phyloP scores from a whole-genome alignment of 768 basidiomycete genomes.

The Amanita rubescens region DNA sequence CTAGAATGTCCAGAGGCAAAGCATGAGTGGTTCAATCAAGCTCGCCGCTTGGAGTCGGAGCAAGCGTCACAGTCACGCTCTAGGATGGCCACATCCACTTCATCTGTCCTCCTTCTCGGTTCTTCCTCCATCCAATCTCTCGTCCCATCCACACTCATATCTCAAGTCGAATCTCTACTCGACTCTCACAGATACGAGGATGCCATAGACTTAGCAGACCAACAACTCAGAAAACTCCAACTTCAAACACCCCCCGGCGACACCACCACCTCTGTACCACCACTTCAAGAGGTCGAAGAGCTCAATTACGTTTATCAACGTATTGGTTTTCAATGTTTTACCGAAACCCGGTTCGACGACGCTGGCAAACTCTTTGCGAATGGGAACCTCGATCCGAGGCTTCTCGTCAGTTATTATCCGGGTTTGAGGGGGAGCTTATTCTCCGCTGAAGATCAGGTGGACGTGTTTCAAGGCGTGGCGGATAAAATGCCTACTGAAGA shows the following conservation, averaged over 20 bases:
- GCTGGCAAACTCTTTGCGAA: constrained; percentile 72
- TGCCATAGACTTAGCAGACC: constrained; percentile 53
- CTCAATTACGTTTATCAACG: constrained; percentile 75
- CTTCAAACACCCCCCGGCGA: neutral
- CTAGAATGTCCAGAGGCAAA: too few relatives aligned
- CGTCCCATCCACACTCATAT: constrained; percentile 62
- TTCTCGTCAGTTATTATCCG: constrained; percentile 76
- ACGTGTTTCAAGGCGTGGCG: constrained; percentile 70
- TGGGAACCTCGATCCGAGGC: constrained; percentile 77
- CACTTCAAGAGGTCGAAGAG: constrained; percentile 49
- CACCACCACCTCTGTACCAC: neutral
- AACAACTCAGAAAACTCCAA: constrained; percentile 51
- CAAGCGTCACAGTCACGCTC: too few relatives aligned
- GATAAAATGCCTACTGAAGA: constrained; percentile 62
- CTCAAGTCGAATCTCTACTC: constrained; percentile 65
- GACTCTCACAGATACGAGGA: constrained; percentile 59
- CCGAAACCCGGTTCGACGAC: constrained; percentile 77
- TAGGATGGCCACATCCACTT: too few relatives aligned
- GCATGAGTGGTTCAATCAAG: too few relatives aligned
- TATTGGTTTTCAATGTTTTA: constrained; percentile 72
- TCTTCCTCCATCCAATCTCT: constrained; percentile 55
- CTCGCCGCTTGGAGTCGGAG: too few relatives aligned
- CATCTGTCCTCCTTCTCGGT: constrained; percentile 57
- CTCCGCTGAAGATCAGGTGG: constrained; percentile 42
- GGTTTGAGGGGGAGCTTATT: constrained; percentile 65